Conservation (phyloP, 768 basidiomycete species). For the Filobasidium floriforme region DNA sequence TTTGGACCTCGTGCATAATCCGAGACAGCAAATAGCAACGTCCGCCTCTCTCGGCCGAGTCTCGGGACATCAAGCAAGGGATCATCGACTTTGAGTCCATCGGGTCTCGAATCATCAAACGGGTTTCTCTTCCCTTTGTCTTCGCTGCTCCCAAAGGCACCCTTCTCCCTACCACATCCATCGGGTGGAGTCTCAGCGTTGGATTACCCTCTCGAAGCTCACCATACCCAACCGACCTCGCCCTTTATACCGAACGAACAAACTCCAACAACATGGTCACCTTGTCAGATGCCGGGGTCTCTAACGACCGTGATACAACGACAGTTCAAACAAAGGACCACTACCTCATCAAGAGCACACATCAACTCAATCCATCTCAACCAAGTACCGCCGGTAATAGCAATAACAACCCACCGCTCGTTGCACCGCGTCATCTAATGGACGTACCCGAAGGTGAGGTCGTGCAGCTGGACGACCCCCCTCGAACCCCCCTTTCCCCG, state of each 20-base stretch:
- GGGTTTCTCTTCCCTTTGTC: too few relatives aligned
- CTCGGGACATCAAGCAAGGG: neutral
- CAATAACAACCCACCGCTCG: constrained; percentile 1
- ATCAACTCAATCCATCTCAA: neutral
- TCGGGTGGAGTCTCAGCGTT: too few relatives aligned
- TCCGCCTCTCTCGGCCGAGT: neutral
- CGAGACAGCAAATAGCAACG: neutral
- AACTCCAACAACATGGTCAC: neutral
- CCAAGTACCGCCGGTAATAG: neutral
- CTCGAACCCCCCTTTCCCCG: neutral
- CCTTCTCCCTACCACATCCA: too few relatives aligned
- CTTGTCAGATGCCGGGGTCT: neutral
- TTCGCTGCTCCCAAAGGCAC: too few relatives aligned
- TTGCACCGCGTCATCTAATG: neutral
- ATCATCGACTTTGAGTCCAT: neutral
- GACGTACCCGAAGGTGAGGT: constrained; percentile 7
- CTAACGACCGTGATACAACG: neutral
- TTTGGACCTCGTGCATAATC: neutral
- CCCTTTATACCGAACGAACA: too few relatives aligned
- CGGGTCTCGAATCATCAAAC: neutral
- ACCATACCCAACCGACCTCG: too few relatives aligned
- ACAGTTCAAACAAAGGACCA: neutral
- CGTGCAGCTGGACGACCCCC: neutral
- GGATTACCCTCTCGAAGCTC: too few relatives aligned
- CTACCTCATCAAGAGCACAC: too few relatives aligned